Base-by-base conservation (phyloP, 306 rosid species). In the Urtica urens region DNA sequence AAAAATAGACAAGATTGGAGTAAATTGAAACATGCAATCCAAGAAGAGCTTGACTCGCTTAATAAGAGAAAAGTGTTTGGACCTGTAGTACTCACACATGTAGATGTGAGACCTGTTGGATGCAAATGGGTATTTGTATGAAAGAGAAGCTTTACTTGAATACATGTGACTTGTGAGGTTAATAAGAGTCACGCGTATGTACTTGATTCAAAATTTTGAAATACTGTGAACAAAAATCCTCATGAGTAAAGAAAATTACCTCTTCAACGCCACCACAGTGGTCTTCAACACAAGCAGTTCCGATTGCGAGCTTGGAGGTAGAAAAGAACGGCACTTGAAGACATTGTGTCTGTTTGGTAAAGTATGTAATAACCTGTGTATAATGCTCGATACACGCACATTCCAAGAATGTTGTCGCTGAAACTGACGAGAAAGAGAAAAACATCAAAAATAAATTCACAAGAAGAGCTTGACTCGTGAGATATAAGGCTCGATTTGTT, bases 321-420 rank as follows among this genome's bases (percentile, higher is more conserved):
- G 45, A 65, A 63, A 69, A 53, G 85, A 84, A 57, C 65, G 78
- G 53, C 95, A 83, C 67, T 73, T 78, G 55, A 83, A 72, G 51
- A 68, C 60, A 55, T 64, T 57, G 59, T 58, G 55, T 70, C 74
- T 79, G 67, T 51, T 54, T 50, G 88, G 67, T 37, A 77, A 46
- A 41, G 56, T 60, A 59, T 27, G 60, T 56, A 39, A 57, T 53
- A 79, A 62, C 65, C 57, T 71, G 69, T 69, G 59, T 53, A 68
- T 51, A 57, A 29, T 55, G 53, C 53, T 61, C 53, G 66, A 67
- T 38, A 44, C 67, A 42, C 22, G 58, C 43, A 60, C 34, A 41
- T 77, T 72, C 75, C 70, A 45, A 58, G 50, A 68, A 58, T 46
- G 63, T 41, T 60, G 73, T 62, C 55, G 69, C 49, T 62, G 72